Evolutionary conservation across 495 filamentous ascomycete species (phyloP), one percentile per base, ranked within the genome.

Genomic region (Aspergillus ellipticus): DNA sequence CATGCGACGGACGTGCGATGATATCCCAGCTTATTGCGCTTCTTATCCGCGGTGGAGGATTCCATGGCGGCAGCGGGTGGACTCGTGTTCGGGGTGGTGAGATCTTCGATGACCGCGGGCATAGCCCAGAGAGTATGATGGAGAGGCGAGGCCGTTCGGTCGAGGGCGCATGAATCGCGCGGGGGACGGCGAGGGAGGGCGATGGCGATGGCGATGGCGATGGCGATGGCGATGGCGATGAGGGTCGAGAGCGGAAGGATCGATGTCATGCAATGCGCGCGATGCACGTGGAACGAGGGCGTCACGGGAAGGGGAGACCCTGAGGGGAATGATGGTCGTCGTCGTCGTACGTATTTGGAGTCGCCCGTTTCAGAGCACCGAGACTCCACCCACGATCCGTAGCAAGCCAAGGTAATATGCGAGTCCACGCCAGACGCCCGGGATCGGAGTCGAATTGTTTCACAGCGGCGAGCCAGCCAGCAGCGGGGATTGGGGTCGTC

Each of bases 1-100:
- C 94, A 98, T 61, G 94, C 94, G 69, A 97, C 90, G 53, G 94
- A 96, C 33, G 92, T 97, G 55, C 94, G 86, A 78, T 97, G 93
- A 71, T 98, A 98, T 28, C 94, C 94, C 51, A 98, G 79, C 73
- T 96, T 97, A 70, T 97, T 98, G 62, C 94, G 87, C 70, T 89
- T 88, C 74, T 94, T 96, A 64, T 96, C 92, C 41, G 71, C 69
- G 58, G 64, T 67, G 46, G 74, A 71, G 46, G 64, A 63, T 57
- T 73, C 76, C 71, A 72, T 73, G 64, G 73, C 61, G 46, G 69
- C 62, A 57, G 77, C 74, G 57, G 85, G 82, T 58, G 85, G 82
- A 72, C 80, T 86, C 61, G 86, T 82, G 59, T 82, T 87, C n/a
- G n/a, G 60, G 88, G 86, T 58, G n/a, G 81, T 72, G 56, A 85